Percentiles rank a stretch among this genome's conserved stretches.
Conservation (phyloP, 2,329 filamentous ascomycete genomes). For the Graphium sp. region DNA sequence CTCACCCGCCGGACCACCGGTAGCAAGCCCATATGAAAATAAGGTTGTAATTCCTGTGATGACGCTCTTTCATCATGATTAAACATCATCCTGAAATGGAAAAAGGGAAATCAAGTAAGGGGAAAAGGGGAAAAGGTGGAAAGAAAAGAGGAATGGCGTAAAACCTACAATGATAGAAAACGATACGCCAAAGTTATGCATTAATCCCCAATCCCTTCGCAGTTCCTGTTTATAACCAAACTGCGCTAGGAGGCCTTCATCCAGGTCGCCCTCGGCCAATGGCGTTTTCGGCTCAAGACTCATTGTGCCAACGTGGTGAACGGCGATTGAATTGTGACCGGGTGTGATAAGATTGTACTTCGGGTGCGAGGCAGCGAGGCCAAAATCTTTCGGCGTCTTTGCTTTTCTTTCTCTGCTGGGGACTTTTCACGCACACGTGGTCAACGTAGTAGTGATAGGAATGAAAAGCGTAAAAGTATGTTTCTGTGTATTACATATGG, state of each 20-base stretch:
- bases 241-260: constrained; percentile 33
- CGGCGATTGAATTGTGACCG: too few relatives aligned
- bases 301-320: too few relatives aligned
- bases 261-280: constrained; percentile 13
- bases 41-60: constrained; percentile 43
- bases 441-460: too few relatives aligned
- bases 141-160: background rate
- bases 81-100: background rate
- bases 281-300: too few relatives aligned
- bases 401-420: too few relatives aligned
- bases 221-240: constrained; percentile 30
- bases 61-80: constrained; percentile 23
- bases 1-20: constrained; percentile 27
- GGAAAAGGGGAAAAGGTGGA: background rate
- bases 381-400: too few relatives aligned
- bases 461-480: too few relatives aligned
- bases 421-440: too few relatives aligned
- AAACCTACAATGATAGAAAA: constrained; percentile 40
- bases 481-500: too few relatives aligned
- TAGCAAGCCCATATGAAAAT: constrained; percentile 36
- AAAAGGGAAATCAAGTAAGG: background rate
- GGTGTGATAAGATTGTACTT: too few relatives aligned
- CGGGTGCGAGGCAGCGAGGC: too few relatives aligned
- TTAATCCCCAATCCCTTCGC: constrained; percentile 36
- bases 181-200: constrained; percentile 44